phyloP scores from a whole-genome alignment of 2,329 filamentous ascomycete species.

The Epichloe aotearoae region DNA sequence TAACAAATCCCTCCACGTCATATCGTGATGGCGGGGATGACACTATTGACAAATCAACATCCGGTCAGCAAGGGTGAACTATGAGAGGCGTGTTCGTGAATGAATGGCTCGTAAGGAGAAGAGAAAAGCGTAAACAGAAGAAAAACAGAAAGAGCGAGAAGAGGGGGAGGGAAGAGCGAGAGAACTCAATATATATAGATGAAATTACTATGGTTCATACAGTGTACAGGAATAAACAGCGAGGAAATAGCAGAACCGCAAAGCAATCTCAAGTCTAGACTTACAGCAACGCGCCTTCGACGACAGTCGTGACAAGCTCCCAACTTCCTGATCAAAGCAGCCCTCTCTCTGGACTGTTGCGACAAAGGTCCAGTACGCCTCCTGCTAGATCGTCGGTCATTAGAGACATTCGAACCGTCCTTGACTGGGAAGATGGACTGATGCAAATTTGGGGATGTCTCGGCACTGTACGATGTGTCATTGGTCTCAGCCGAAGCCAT shows the following conservation, averaged over 20 bases:
- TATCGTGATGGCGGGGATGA: constrained; percentile 45
- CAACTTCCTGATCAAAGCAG: constrained; percentile 45
- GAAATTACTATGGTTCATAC: too few species aligned
- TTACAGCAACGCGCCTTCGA: constrained; percentile 44
- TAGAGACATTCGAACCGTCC: constrained; percentile 40
- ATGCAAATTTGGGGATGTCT: constrained; percentile 35
- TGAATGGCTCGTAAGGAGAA: too few species aligned
- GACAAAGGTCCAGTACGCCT: constrained; percentile 47
- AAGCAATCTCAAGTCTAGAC: constrained; percentile 14
- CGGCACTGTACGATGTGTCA: constrained; percentile 38
- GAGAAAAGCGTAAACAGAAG: too few species aligned
- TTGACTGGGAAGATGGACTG: constrained; percentile 43
- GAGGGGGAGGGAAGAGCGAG: background rate
- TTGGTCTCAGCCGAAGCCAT: constrained; percentile 32
- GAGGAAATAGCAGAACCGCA: background rate
- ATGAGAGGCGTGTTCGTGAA: background rate
- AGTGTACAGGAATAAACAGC: too few species aligned
- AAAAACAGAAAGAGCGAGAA: background rate
- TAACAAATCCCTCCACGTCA: constrained; percentile 47
- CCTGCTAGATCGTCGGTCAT: constrained; percentile 40
- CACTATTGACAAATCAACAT: constrained; percentile 26
- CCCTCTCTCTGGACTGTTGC: constrained; percentile 43
- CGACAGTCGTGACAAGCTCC: constrained; percentile 45
- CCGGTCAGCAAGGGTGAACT: background rate
- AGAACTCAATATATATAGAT: background rate